Percentiles rank a stretch among this genome's conserved stretches.
Evolutionary conservation across 441 rosid species (phyloP).

Genomic region (Brassica balearica): DNA sequence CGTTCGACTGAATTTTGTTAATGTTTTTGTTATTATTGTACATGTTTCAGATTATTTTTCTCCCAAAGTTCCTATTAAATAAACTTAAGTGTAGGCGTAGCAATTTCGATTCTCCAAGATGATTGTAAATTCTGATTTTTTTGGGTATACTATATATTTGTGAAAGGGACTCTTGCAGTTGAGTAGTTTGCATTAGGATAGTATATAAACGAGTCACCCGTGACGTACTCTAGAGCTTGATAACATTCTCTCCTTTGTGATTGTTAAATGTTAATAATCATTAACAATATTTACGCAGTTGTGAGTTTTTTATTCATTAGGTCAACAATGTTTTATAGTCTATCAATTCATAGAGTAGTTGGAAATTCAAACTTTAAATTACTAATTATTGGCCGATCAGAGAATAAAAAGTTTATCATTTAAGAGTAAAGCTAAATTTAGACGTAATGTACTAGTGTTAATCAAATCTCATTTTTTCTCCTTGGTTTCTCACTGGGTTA

Average conservation of each 20-base stretch:
- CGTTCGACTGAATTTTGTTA: not conserved
- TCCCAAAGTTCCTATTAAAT: not conserved
- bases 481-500: not conserved
- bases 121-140: not conserved
- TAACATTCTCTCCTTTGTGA: not conserved
- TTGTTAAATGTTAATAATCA: not conserved
- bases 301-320: not conserved
- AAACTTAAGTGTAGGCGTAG: not conserved
- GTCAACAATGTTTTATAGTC: not conserved
- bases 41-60: not conserved
- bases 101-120: not conserved
- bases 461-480: not conserved
- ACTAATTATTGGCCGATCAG: not conserved
- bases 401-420: not conserved
- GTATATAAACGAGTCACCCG: slow-evolving; percentile 8
- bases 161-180: slow-evolving; percentile 26
- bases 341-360: not conserved
- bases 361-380: not conserved
- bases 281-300: not conserved
- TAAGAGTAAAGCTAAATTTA: not conserved
- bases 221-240: not conserved
- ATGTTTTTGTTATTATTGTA: not conserved
- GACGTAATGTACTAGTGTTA: not conserved
- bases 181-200: slow-evolving; percentile 30
- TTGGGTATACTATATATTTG: not conserved